Evolutionary conservation across 345 rosid species (phyloP).

Genomic region (Physaria fendleri): DNA sequence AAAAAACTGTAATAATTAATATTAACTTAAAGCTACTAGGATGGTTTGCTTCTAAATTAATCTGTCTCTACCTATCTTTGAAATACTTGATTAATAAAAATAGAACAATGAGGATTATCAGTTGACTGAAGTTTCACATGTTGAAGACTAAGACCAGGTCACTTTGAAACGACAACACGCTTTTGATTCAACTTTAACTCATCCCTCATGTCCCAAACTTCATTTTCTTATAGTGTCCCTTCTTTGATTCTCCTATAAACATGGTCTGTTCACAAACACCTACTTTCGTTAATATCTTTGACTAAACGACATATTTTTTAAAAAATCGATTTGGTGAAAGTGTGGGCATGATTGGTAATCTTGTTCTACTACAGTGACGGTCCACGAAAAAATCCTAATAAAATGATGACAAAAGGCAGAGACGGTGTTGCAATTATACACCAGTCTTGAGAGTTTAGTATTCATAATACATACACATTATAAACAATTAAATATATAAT

Average conservation of each 20-base stretch:
- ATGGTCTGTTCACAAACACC: constrained; percentile 10
- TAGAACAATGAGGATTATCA: constrained; percentile 1
- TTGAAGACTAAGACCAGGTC: constrained; percentile 29
- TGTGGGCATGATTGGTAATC: constrained; percentile 11
- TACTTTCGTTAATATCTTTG: constrained; percentile 14
- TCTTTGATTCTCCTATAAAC: constrained; percentile 15
- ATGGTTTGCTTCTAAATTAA: constrained; percentile 4
- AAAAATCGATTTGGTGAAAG: not conserved
- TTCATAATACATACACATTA: not conserved
- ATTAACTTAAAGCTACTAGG: not conserved
- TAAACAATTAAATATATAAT: not conserved
- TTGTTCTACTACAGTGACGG: not conserved
- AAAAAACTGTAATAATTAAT: not conserved
- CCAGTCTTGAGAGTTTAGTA: too few species aligned
- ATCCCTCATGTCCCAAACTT: not conserved
- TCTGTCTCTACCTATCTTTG: not conserved
- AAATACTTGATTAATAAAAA: not conserved
- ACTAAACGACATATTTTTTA: constrained; percentile 4
- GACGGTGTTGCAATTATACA: too few species aligned
- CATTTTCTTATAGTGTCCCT: constrained; percentile 2
- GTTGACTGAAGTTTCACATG: constrained; percentile 17
- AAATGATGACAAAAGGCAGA: not conserved
- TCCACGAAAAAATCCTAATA: not conserved
- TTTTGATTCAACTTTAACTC: too few species aligned
- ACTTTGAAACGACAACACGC: constrained; percentile 27